These are phyloP conservation scores for Rhizopus sp. DNA, from an alignment of 371 early-diverging fungal species.

Conservation along the genomic window DNA sequence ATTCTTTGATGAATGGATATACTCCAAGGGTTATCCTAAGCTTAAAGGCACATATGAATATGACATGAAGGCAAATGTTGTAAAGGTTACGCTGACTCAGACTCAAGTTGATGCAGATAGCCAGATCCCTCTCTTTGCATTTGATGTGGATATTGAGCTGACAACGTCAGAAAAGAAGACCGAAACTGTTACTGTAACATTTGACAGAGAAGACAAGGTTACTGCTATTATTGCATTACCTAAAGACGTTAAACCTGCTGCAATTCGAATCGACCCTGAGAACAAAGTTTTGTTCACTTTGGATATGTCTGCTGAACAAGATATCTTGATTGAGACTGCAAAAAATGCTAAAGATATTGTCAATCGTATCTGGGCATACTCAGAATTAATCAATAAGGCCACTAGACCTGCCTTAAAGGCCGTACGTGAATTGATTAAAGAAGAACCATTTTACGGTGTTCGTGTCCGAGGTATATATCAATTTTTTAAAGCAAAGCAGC, in stretches of 20 bases:
- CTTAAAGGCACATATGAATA: constrained; percentile 47
- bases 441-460: constrained; percentile 55
- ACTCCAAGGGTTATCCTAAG: constrained; percentile 58
- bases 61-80: constrained; percentile 24
- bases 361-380: constrained; percentile 48
- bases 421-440: constrained; percentile 28
- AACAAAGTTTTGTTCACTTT: constrained; percentile 43
- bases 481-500: not conserved
- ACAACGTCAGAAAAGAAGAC: constrained; percentile 33
- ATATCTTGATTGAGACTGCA: constrained; percentile 46
- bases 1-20: constrained; percentile 68
- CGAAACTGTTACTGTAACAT: constrained; percentile 17
- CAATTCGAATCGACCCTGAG: constrained; percentile 57
- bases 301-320: constrained; percentile 51
- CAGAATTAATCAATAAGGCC: constrained; percentile 46
- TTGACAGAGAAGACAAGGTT: constrained; percentile 33
- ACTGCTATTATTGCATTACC: constrained; percentile 20
- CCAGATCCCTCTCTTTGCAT: constrained; percentile 53
- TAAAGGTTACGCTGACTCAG: constrained; percentile 48
- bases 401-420: constrained; percentile 39
- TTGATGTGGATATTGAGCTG: constrained; percentile 52
- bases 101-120: constrained; percentile 44
- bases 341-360: constrained; percentile 30
- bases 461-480: constrained; percentile 29
- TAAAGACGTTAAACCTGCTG: constrained; percentile 25